Evolutionary conservation across 176 grass and related monocot genomes (phyloP).

Genomic region (Bothriochloa decipiens): DNA sequence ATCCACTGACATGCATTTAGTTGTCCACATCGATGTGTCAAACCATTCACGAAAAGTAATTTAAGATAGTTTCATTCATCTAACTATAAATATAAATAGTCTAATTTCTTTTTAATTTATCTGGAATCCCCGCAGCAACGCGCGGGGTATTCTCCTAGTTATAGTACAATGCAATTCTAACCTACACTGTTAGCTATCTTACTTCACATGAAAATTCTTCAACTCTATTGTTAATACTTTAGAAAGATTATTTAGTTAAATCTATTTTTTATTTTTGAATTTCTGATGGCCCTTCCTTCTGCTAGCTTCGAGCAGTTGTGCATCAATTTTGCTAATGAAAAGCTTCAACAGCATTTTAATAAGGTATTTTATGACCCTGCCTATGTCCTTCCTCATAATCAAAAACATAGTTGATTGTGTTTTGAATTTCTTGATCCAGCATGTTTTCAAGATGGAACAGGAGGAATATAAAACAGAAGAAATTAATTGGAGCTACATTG

Average conservation of each 20-base stretch:
- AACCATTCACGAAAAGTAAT: no score
- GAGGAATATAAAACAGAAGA: slow-evolving; percentile 88
- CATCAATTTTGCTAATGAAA: slow-evolving; percentile 98
- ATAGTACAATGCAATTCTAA: not conserved
- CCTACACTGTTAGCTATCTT: not conserved
- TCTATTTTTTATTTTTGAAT: slow-evolving; percentile 19
- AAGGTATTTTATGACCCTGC: slow-evolving; percentile 53
- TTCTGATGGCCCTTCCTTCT: slow-evolving; percentile 42
- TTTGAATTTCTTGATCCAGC: slow-evolving; percentile 49
- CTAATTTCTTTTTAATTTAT: no score
- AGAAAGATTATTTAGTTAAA: slow-evolving; percentile 22
- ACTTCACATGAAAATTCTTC: slow-evolving; percentile 22
- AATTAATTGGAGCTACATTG: slow-evolving; percentile 94
- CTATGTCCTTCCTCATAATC: not conserved
- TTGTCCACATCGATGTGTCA: no score
- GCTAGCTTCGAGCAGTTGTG: slow-evolving; percentile 93
- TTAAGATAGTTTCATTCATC: no score
- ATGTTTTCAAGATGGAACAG: slow-evolving; percentile 98
- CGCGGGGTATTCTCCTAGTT: no score
- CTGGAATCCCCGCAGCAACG: no score
- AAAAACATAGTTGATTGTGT: slow-evolving; percentile 29
- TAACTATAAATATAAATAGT: no score
- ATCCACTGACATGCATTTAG: no score
- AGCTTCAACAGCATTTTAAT: slow-evolving; percentile 96
- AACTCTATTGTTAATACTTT: slow-evolving; percentile 8